These are phyloP conservation scores for Volutella citrinella DNA, from an alignment of 2,329 filamentous ascomycete species.

Conservation along the genomic window DNA sequence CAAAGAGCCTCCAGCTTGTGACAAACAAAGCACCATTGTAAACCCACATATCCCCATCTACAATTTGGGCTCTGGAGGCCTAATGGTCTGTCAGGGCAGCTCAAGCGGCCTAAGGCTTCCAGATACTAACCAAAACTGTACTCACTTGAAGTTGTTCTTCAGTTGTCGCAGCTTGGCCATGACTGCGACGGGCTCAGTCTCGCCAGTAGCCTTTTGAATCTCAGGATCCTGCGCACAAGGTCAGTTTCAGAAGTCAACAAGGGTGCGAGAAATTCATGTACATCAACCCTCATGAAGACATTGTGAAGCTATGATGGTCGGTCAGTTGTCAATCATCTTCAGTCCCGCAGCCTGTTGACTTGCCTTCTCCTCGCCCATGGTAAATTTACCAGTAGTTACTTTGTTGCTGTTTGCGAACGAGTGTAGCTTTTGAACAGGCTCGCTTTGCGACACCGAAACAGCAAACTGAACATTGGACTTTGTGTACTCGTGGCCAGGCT, in stretches of 20 bases:
- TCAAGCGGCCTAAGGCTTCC: neutral
- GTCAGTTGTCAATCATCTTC: neutral
- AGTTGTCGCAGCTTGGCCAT: slow-evolving; percentile 84
- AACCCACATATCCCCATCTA: too few species aligned
- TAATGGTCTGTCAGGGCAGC: slow-evolving; percentile 9
- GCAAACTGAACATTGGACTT: slow-evolving; percentile 92
- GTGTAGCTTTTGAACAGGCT: slow-evolving; percentile 73
- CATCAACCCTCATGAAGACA: slow-evolving; percentile 88
- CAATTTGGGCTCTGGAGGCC: slow-evolving; percentile 29
- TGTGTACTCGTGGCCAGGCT: slow-evolving; percentile 98
- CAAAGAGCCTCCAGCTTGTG: too few species aligned
- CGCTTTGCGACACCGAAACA: slow-evolving; percentile 69
- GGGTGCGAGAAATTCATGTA: slow-evolving; percentile 30
- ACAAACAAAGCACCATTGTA: too few species aligned
- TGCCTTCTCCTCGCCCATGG: slow-evolving; percentile 96
- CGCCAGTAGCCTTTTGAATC: slow-evolving; percentile 80
- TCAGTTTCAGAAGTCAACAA: slow-evolving; percentile 4
- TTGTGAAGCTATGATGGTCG: slow-evolving; percentile 69
- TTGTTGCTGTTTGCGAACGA: slow-evolving; percentile 74
- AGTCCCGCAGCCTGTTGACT: slow-evolving; percentile 7
- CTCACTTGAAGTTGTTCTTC: slow-evolving; percentile 77
- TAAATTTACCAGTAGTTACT: slow-evolving; percentile 93
- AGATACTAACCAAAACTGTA: slow-evolving; percentile 17
- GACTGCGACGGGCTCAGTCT: slow-evolving; percentile 76
- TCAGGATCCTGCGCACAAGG: slow-evolving; percentile 61